phyloP scores from a whole-genome alignment of 2,329 filamentous ascomycete species.

The Paramyrothecium sp. region DNA sequence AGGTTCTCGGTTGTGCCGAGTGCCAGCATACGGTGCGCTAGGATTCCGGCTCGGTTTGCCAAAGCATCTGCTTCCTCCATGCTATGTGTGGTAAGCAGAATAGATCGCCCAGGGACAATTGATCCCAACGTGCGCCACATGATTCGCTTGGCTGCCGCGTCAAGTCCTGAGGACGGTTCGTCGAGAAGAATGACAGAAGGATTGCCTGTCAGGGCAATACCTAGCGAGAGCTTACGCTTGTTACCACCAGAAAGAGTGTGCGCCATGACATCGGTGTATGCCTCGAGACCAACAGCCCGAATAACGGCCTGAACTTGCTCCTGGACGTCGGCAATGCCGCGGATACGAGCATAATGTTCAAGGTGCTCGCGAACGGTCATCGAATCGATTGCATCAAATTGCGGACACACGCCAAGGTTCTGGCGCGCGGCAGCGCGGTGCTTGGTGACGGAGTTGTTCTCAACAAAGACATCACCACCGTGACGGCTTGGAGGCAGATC shows the following conservation, averaged over 20 bases:
- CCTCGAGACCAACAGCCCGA: conserved; percentile 73
- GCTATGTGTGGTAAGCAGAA: conserved; percentile 86
- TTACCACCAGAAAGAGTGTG: conserved; percentile 83
- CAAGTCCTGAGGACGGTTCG: conserved; percentile 85
- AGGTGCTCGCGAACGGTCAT: conserved; percentile 91
- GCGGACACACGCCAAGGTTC: conserved; percentile 88
- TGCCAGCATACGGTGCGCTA: conserved; percentile 83
- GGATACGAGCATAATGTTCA: conserved; percentile 80
- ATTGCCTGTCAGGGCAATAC: conserved; percentile 90
- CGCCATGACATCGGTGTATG: conserved; percentile 73
- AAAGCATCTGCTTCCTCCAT: conserved; percentile 96
- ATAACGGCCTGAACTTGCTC: conserved; percentile 78
- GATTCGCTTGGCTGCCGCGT: conserved; percentile 84
- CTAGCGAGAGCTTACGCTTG: conserved; percentile 86
- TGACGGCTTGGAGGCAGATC: conserved; percentile 71
- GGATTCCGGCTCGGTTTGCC: conserved; percentile 79
- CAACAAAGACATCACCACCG: conserved; percentile 78
- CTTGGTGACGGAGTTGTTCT: conserved; percentile 71
- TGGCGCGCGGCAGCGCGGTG: conserved; percentile 70
- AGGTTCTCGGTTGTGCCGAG: conserved; percentile 74
- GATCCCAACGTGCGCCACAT: conserved; percentile 87
- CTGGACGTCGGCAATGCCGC: conserved; percentile 72
- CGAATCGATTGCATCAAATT: conserved; percentile 82
- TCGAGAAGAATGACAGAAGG: conserved; percentile 84
- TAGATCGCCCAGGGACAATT: conserved; percentile 73